Conservation (phyloP, 106 monocot genomes). For the Acorus calamus region DNA sequence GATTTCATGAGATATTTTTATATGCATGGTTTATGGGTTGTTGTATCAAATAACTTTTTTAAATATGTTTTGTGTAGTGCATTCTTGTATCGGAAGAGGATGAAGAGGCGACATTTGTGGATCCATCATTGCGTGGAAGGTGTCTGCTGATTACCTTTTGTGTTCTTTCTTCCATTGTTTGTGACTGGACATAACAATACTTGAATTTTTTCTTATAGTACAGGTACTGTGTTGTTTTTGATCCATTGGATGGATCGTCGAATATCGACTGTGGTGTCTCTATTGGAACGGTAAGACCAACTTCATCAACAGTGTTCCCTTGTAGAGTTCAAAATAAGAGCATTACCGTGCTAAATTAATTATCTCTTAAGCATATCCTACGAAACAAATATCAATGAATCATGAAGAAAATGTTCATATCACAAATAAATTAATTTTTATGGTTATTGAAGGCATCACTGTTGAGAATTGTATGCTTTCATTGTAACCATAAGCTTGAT, state of each 20-base stretch:
- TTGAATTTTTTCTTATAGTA: constrained; percentile 7
- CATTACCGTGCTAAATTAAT: too few relatives aligned
- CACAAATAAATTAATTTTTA: too few relatives aligned
- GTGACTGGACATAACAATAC: not conserved
- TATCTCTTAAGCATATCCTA: too few relatives aligned
- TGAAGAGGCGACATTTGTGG: constrained; percentile 90
- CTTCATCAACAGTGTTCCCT: too few relatives aligned
- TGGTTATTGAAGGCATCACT: too few relatives aligned
- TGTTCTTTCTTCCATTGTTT: not conserved
- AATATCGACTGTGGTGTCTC: constrained; percentile 99
- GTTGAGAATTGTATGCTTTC: too few relatives aligned
- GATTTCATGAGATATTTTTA: not conserved
- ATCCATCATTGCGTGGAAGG: constrained; percentile 77
- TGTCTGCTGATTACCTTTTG: constrained; percentile 9
- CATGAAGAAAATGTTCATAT: too few relatives aligned
- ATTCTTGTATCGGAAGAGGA: constrained; percentile 97
- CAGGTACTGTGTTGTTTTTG: constrained; percentile 97
- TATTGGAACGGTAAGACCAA: constrained; percentile 77
- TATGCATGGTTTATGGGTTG: not conserved
- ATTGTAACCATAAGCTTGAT: too few relatives aligned
- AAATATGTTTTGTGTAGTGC: constrained; percentile 32
- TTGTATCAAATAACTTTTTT: not conserved
- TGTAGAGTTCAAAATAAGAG: too few relatives aligned
- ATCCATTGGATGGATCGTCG: constrained; percentile 95
- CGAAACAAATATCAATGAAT: too few relatives aligned